Conservation (phyloP, 768 basidiomycete genomes). For the Suillus brevipes region DNA sequence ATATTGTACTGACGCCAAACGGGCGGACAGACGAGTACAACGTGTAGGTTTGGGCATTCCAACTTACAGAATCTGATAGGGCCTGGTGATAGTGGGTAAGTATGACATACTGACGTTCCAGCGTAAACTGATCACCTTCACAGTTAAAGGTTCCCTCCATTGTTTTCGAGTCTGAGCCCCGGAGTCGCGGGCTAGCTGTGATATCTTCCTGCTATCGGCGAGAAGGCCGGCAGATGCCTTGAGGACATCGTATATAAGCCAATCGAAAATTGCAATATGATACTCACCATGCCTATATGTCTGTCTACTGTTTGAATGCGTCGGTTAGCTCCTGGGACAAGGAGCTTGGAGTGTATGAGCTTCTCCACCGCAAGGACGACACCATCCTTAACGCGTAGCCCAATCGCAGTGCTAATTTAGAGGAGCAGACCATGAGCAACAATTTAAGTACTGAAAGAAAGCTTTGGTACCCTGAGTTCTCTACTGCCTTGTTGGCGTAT, state of each 20-base stretch:
- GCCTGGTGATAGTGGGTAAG: constrained; percentile 34
- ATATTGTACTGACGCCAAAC: constrained; percentile 91
- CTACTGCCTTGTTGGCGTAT: constrained; percentile 98
- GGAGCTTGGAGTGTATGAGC: constrained; percentile 91
- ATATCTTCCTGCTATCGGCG: constrained; percentile 89
- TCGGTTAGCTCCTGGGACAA: constrained; percentile 90
- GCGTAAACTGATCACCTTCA: constrained; percentile 60
- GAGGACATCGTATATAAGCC: constrained; percentile 6
- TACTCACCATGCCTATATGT: constrained; percentile 85
- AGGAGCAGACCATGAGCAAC: constrained; percentile 6
- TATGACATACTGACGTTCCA: constrained; percentile 30
- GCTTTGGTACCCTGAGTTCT: constrained; percentile 84
- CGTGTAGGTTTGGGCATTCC: constrained; percentile 95
- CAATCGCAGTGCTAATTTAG: constrained; percentile 82
- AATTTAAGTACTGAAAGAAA: not conserved
- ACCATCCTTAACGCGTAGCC: constrained; percentile 91
- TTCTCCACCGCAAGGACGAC: constrained; percentile 98
- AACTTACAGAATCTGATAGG: constrained; percentile 75
- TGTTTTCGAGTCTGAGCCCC: constrained; percentile 68
- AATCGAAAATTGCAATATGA: not conserved
- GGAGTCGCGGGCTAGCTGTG: constrained; percentile 83
- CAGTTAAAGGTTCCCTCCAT: constrained; percentile 71
- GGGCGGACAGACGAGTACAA: constrained; percentile 97
- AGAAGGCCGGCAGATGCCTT: constrained; percentile 93
- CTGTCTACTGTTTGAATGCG: constrained; percentile 92